Percentiles rank a stretch among this genome's conserved stretches.
Evolutionary conservation across 1,284 basidiomycete genomes (phyloP).

Genomic region (Ceratorhiza oryzae-sativae): DNA sequence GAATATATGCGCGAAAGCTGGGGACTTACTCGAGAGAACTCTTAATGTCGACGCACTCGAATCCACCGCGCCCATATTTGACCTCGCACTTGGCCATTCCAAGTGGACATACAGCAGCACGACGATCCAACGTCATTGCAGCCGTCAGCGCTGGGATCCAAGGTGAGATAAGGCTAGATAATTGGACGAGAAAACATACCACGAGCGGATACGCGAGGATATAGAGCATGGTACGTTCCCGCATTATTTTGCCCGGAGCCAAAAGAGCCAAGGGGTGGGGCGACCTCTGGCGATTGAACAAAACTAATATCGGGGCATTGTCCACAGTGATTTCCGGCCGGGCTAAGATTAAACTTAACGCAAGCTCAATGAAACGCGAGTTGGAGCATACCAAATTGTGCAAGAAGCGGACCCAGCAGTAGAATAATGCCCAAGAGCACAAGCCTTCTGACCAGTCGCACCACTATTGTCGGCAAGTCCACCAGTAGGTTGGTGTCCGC

Average conservation of each 20-base stretch:
- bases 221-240: background rate
- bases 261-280: background rate
- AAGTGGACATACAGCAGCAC: background rate
- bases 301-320: background rate
- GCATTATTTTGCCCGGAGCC: background rate
- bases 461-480: background rate
- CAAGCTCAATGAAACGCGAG: background rate
- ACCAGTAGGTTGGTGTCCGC: background rate
- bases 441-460: background rate
- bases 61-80: conserved; percentile 15
- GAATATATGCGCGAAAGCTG: background rate
- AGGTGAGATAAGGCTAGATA: background rate
- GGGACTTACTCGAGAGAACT: conserved; percentile 8
- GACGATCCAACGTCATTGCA: background rate
- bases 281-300: background rate
- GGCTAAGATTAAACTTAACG: background rate
- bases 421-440: background rate
- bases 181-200: no score
- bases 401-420: background rate
- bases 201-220: no score
- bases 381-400: background rate
- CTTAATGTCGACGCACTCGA: conserved; percentile 8
- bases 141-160: background rate
- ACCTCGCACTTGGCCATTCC: conserved; percentile 6
- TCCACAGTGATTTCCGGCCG: conserved; percentile 1